Percentiles rank a stretch among this genome's conserved stretches.
Conservation (phyloP, 805 yeast genomes). For the Metschnikowia picachoensis region DNA sequence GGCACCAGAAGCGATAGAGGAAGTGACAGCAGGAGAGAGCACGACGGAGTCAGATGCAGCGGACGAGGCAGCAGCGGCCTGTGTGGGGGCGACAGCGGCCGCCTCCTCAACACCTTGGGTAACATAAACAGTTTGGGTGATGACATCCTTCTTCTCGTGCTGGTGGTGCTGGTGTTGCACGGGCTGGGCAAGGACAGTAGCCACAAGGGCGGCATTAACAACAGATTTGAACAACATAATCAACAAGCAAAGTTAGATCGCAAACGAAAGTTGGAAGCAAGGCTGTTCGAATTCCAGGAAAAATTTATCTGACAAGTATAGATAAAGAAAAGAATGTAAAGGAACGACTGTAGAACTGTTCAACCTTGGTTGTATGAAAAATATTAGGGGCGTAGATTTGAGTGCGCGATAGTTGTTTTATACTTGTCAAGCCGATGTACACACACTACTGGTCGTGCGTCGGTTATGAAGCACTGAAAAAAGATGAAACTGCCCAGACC, state of each 20-base stretch:
- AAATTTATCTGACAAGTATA: neutral
- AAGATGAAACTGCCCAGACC: conserved; percentile 6
- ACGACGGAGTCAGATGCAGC: conserved; percentile 14
- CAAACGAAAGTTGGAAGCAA: conserved; percentile 13
- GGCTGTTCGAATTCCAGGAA: conserved; percentile 25
- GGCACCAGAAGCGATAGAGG: conserved; percentile 24
- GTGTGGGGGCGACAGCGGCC: conserved; percentile 7
- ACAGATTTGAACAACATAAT: conserved; percentile 47
- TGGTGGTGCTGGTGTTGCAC: conserved; percentile 52
- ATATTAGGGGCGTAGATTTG: neutral
- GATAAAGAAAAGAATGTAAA: conserved; percentile 16
- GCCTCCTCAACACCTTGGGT: conserved; percentile 37
- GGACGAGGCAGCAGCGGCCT: neutral
- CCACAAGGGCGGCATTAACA: conserved; percentile 47
- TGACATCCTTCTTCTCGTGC: conserved; percentile 53
- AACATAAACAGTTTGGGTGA: conserved; percentile 48
- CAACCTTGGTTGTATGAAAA: conserved; percentile 16
- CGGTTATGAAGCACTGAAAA: conserved; percentile 4
- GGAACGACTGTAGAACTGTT: conserved; percentile 38
- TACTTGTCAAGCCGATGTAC: conserved; percentile 1
- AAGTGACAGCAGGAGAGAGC: conserved; percentile 20
- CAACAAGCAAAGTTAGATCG: neutral
- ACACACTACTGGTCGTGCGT: conserved; percentile 1
- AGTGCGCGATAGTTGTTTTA: conserved; percentile 3
- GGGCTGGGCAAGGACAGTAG: conserved; percentile 56